phyloP scores from a whole-genome alignment of 176 grass and related monocot species.

The Phoenix roebelenii region DNA sequence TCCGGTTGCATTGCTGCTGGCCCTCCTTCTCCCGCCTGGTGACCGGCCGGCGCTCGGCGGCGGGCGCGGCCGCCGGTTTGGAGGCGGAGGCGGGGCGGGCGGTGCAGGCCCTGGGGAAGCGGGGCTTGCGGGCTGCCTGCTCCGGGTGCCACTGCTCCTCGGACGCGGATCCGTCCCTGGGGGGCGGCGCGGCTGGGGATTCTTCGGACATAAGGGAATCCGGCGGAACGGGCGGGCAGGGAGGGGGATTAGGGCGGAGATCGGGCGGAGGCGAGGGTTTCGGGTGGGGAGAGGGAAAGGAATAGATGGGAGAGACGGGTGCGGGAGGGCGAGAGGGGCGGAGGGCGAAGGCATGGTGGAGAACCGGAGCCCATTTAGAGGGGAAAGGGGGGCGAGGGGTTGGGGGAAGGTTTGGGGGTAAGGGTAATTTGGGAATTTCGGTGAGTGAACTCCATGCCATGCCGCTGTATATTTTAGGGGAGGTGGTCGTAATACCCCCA shows the following conservation, averaged over 20 bases:
- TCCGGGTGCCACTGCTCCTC: slow-evolving; percentile 15
- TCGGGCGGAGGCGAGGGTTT: not conserved
- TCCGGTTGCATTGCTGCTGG: slow-evolving; percentile 24
- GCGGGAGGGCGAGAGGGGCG: slow-evolving; percentile 10
- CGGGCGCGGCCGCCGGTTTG: slow-evolving; percentile 17
- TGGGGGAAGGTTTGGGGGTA: slow-evolving; percentile 10
- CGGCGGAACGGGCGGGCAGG: slow-evolving; percentile 1
- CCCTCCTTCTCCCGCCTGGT: slow-evolving; percentile 24
- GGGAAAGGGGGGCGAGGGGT: slow-evolving; percentile 26
- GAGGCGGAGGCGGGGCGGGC: slow-evolving; percentile 15
- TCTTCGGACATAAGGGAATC: slow-evolving; percentile 4
- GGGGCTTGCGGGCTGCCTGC: slow-evolving; percentile 22
- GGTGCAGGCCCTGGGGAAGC: slow-evolving; percentile 77
- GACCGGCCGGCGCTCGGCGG: slow-evolving; percentile 35
- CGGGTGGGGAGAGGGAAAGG: not conserved
- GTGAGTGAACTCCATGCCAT: no score
- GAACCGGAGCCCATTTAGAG: slow-evolving; percentile 14
- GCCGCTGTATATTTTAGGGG: no score
- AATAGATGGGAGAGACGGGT: not conserved
- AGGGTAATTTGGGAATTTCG: slow-evolving; percentile 3
- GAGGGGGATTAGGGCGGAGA: not conserved
- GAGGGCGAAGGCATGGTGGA: slow-evolving; percentile 18
- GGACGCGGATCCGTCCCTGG: slow-evolving; percentile 10
- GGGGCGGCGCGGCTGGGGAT: slow-evolving; percentile 23
- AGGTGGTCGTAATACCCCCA: no score